Base-by-base conservation (phyloP, 768 basidiomycete species). In the Clathrus columnatus region DNA sequence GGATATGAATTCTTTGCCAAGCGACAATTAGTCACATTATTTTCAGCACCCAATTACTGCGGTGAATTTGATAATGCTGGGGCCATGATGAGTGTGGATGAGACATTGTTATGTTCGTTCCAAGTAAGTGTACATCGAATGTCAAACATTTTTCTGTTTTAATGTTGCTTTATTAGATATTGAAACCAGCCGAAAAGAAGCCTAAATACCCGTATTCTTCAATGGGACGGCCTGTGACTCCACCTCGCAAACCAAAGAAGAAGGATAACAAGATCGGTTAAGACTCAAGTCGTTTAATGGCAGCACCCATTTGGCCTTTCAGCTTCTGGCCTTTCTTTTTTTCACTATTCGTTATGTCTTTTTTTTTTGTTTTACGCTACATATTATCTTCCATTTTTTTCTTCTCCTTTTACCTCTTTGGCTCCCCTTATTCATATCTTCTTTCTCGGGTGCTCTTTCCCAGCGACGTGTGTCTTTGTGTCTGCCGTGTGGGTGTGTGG, bases 21-120 rank as follows among this genome's bases (percentile, higher is more conserved):
- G 73, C 80, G 95, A 61, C 93, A 95, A 74, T 72, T 98, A 61
- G 95, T 98, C 61, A 98, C 95, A 43, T 70, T 98, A 45, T 98
- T 98, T 75, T 95, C 92, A 21, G 95, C 95, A 50, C 95, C 95
- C 57, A 91, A 91, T 75, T 91, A 91, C 65, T 91, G 87, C 63
- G 88, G 91, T 60, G 89, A 98, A 74, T 99, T 99, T 65, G 95
- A 99, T 70, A 99, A 99, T 69, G 94, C 95, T 4, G 95, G 95
- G 32, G 95, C 95, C 29, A 99, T 99, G 95, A 99, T 98, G 95
- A 93, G 90, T 65, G 95, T 99, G 43, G 95, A 97, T 64, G 95
- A 97, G 72, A 96, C 95, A 7, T 70, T 98, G 61, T 70, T 98
- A 61, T 97, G 95, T 73, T 97, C 94, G 7, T 97, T 98, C 91